Conservation (phyloP, 768 basidiomycete genomes). For the Chalciporus chontae region DNA sequence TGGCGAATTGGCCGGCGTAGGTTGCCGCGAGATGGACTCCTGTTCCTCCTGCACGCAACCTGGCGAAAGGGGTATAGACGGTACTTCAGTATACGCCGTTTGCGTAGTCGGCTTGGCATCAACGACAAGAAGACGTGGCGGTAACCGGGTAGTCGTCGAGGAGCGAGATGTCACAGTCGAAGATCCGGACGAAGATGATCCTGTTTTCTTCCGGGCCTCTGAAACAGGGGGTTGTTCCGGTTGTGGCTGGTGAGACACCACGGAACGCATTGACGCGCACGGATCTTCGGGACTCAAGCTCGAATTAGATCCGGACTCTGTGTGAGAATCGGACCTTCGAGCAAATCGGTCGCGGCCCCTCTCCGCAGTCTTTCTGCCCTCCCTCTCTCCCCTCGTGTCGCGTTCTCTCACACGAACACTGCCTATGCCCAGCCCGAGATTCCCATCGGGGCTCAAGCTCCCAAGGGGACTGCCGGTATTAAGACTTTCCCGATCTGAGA, state of each 20-base stretch:
- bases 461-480: constrained; percentile 35
- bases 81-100: constrained; percentile 23
- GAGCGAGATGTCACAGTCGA: constrained; percentile 16
- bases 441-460: constrained; percentile 39
- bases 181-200: constrained; percentile 28
- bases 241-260: constrained; percentile 4
- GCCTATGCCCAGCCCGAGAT: constrained; percentile 27
- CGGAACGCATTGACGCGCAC: constrained; percentile 1
- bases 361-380: constrained; percentile 25
- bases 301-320: constrained; percentile 33
- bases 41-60: constrained; percentile 31
- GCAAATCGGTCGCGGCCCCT: constrained; percentile 28
- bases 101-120: constrained; percentile 28
- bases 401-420: constrained; percentile 35
- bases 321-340: constrained; percentile 25
- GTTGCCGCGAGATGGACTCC: constrained; percentile 38
- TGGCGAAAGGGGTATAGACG: constrained; percentile 23
- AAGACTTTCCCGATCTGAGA: constrained; percentile 47
- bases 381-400: constrained; percentile 19
- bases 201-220: constrained; percentile 17
- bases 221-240: constrained; percentile 7
- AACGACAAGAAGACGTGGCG: constrained; percentile 29
- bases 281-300: constrained; percentile 33
- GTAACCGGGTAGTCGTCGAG: constrained; percentile 12
- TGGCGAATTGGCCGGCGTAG: constrained; percentile 66